These are phyloP conservation scores for Phanerochaete sordida DNA, from an alignment of 768 basidiomycete genomes.

Conservation along the genomic window DNA sequence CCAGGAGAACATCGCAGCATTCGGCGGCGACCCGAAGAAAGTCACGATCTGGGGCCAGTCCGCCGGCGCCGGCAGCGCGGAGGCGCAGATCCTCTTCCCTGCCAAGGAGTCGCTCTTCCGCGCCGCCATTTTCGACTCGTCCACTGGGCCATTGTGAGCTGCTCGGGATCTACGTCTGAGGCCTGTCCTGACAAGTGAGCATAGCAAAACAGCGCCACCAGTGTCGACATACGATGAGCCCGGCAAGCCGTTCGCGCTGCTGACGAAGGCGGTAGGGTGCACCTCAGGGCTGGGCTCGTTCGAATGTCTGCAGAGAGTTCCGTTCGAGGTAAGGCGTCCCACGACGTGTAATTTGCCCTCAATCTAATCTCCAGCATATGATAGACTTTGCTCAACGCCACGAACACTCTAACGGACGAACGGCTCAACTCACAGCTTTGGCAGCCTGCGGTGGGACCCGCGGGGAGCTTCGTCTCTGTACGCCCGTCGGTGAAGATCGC, in stretches of 20 bases:
- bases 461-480: slow-evolving; percentile 45
- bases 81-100: slow-evolving; percentile 46
- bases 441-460: slow-evolving; percentile 52
- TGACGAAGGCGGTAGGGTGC: slow-evolving; percentile 20
- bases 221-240: slow-evolving; percentile 26
- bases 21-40: slow-evolving; percentile 42
- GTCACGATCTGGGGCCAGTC: slow-evolving; percentile 36
- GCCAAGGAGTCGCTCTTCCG: slow-evolving; percentile 38
- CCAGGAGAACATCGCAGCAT: slow-evolving; percentile 59
- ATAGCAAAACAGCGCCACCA: slow-evolving; percentile 41
- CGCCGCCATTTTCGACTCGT: slow-evolving; percentile 50
- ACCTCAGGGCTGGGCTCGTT: slow-evolving; percentile 19
- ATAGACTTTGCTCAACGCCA: slow-evolving; percentile 46
- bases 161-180: neutral
- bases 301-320: slow-evolving; percentile 20
- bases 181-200: neutral
- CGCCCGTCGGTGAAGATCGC: slow-evolving; percentile 43
- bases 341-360: slow-evolving; percentile 26
- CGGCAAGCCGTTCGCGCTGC: slow-evolving; percentile 22
- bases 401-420: slow-evolving; percentile 40
- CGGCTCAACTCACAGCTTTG: slow-evolving; percentile 53
- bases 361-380: slow-evolving; percentile 20
- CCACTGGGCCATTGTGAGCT: slow-evolving; percentile 51
- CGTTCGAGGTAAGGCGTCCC: slow-evolving; percentile 32
- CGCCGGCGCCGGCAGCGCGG: slow-evolving; percentile 48